Base-by-base conservation (phyloP, 768 basidiomycete genomes). In the Tricholoma sp. region DNA sequence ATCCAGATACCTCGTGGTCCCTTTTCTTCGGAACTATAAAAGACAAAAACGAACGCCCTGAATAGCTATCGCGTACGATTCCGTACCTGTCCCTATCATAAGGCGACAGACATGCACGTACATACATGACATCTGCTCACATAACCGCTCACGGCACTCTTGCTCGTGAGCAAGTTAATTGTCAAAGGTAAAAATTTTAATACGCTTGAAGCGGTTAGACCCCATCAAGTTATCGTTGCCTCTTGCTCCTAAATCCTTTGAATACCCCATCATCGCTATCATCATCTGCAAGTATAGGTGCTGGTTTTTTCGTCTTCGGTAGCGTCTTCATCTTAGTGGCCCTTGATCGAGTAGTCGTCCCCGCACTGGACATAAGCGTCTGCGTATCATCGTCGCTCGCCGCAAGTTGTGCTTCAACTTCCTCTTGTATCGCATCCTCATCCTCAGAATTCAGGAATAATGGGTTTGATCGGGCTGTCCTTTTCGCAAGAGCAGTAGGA, bases 181-280 rank as follows among this genome's bases (percentile, higher is more conserved):
- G 12, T 37, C 5, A 37, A 37, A 16, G 3, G 16, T 4, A 37
- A 43, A 21, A 43, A 19, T 43, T 43, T 8, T 19, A 10, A 43
- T 2, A 21, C 2, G n/a, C 18, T n/a, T 3, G 3, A 27, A 21
- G 24, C 24, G 24, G 24, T 27, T 27, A 27, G 27, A 47, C 3
- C 24, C 22, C 24, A 41, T 57, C 50, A 43, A 45, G 37, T 58
- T 50, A 59, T 27, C 55, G 53, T n/a, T 50, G 56, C 41, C 50
- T 43, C 66, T 65, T 73, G 51, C 63, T 72, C 61, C 67, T 69
- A 61, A 86, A 86, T 5, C 86, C 86, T 61, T 80, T 81, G 72
- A 89, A 89, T n/a, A 83, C 81, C 27, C 78, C 87, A 57, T 89
- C 84, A 63, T 89, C 88, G 9, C 85, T 87, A 66, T 87, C 86